Percentiles rank a stretch among this genome's conserved stretches.
These are phyloP conservation scores for Microsporum ferrugineum DNA, from an alignment of 2,329 filamentous ascomycete genomes.

Conservation along the genomic window DNA sequence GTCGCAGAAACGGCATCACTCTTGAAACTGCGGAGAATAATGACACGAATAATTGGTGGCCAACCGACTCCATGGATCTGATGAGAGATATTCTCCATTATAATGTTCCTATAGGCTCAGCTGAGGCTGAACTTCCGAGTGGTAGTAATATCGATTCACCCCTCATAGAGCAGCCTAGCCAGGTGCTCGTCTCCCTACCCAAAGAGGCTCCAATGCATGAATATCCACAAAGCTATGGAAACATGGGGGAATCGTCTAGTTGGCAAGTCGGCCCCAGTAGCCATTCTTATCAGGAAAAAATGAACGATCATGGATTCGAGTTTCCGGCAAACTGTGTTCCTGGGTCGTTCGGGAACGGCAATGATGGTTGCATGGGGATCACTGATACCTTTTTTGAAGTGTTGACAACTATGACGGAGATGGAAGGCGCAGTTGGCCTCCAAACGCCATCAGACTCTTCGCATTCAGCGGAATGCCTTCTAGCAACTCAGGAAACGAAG, in stretches of 20 bases:
- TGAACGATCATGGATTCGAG: neutral
- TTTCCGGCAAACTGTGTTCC: neutral
- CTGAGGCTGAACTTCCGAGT: neutral
- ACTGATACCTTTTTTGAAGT: neutral
- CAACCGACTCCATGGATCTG: neutral
- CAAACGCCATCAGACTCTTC: neutral
- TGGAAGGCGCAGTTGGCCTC: neutral
- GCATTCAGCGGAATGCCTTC: neutral
- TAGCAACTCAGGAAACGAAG: neutral
- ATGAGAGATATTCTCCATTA: slow-evolving; percentile 2
- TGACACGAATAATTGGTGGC: neutral
- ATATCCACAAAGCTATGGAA: neutral
- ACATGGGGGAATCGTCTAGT: too few species aligned
- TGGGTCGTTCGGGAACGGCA: neutral
- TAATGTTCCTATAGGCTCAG: neutral
- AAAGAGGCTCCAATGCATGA: neutral
- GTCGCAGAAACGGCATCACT: neutral
- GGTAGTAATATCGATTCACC: neutral
- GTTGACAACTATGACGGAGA: neutral
- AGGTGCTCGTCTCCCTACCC: neutral
- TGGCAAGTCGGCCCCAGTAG: neutral
- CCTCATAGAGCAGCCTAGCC: neutral
- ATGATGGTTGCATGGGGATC: neutral
- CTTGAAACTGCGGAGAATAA: neutral
- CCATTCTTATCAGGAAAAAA: neutral